Percentiles rank a stretch among this genome's conserved stretches.
Evolutionary conservation across 2,329 filamentous ascomycete species (phyloP).

Genomic region (Didymella sp.): DNA sequence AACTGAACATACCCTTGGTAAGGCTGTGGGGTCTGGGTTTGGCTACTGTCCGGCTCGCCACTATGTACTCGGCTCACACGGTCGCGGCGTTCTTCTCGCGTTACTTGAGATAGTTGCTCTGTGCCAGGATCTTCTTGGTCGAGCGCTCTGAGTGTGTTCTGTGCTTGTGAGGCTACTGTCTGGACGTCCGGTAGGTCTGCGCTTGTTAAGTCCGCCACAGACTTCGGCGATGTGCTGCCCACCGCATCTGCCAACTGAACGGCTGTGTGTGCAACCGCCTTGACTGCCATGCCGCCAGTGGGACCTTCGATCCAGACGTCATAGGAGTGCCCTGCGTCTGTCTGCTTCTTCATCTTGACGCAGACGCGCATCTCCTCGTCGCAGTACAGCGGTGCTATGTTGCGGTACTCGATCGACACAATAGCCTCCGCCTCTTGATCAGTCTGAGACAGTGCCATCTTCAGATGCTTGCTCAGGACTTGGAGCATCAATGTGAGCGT

Average conservation of each 20-base stretch:
- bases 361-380: slow-evolving; percentile 75
- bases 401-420: slow-evolving; percentile 74
- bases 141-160: not conserved
- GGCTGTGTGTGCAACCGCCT: slow-evolving; percentile 44
- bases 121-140: not conserved
- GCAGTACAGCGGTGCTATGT: slow-evolving; percentile 81
- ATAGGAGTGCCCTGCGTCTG: slow-evolving; percentile 32
- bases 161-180: not conserved
- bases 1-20: no score
- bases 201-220: not conserved
- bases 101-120: not conserved
- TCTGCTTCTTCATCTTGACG: slow-evolving; percentile 57
- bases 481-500: slow-evolving; percentile 78
- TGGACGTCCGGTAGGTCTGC: not conserved
- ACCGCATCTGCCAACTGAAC: not conserved
- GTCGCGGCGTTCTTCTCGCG: not conserved
- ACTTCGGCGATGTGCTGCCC: not conserved
- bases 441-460: not conserved
- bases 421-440: slow-evolving; percentile 50
- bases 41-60: not conserved
- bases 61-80: not conserved
- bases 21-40: not conserved
- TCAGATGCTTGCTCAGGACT: slow-evolving; percentile 57
- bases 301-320: slow-evolving; percentile 53
- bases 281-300: slow-evolving; percentile 54